A percentile compares a stretch with the other conserved stretches of the same genome.
These are phyloP conservation scores for Linderniella brevidens DNA, from an alignment of 257 asterid species.

Conservation along the genomic window DNA sequence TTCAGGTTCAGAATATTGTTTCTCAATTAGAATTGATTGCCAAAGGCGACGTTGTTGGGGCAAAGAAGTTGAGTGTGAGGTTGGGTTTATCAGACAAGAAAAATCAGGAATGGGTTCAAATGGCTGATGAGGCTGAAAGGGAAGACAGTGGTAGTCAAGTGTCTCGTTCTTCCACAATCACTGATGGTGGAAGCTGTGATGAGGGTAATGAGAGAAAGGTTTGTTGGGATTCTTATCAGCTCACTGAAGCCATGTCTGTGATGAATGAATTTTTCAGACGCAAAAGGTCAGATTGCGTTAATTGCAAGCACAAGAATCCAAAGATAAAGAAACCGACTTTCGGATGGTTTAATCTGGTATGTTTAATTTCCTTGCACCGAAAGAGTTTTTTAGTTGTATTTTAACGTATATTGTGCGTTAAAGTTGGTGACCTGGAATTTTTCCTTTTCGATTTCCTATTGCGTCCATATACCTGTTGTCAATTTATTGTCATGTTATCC, in stretches of 20 bases:
- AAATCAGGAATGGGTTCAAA: slow-evolving; percentile 12
- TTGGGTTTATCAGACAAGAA: slow-evolving; percentile 12
- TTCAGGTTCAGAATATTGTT: slow-evolving; percentile 42
- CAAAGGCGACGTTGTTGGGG: slow-evolving; percentile 57
- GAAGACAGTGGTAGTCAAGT: slow-evolving; percentile 57
- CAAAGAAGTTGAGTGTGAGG: slow-evolving; percentile 26
- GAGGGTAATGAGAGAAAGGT: slow-evolving; percentile 16
- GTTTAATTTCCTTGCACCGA: slow-evolving; percentile 10
- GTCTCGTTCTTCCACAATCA: slow-evolving; percentile 24
- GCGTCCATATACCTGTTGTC: no score
- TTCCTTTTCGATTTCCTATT: no score
- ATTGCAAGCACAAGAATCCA: slow-evolving; percentile 38
- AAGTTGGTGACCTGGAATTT: no score
- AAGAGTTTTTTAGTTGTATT: background rate
- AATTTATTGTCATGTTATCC: no score
- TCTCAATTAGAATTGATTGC: slow-evolving; percentile 39
- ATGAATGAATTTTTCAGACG: slow-evolving; percentile 42
- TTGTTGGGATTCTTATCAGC: slow-evolving; percentile 55
- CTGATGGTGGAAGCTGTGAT: slow-evolving; percentile 16
- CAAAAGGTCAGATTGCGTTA: slow-evolving; percentile 24
- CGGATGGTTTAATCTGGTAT: slow-evolving; percentile 85
- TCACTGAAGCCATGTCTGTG: slow-evolving; percentile 59
- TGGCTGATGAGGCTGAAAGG: slow-evolving; percentile 11
- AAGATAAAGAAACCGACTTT: slow-evolving; percentile 57
- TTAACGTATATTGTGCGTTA: background rate